A percentile compares a stretch with the other conserved stretches of the same genome.
Evolutionary conservation across 345 rosid species (phyloP).

Genomic region (Erysimum cheiranthoides): DNA sequence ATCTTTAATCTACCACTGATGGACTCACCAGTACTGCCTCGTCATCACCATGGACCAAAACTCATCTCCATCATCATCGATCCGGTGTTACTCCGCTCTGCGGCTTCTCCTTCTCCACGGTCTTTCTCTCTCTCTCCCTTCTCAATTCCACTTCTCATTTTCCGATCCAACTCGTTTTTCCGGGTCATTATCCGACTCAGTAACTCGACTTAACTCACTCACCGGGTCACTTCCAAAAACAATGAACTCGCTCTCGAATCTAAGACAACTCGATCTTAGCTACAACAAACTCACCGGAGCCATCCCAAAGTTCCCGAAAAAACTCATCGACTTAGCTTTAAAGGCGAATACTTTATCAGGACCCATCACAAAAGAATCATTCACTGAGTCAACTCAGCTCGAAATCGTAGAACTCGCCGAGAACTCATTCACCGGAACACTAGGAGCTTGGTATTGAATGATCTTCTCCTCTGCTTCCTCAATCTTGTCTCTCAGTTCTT

Average conservation of each 20-base stretch:
- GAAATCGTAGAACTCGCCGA: constrained; percentile 84
- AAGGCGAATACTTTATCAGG: constrained; percentile 77
- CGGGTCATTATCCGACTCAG: constrained; percentile 58
- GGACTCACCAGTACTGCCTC: too few species aligned
- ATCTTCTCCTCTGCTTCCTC: too few species aligned
- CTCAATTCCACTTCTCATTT: constrained; percentile 28
- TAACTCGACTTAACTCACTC: constrained; percentile 54
- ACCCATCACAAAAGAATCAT: constrained; percentile 51
- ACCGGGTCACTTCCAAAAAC: constrained; percentile 63
- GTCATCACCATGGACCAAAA: too few species aligned
- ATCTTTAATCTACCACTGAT: too few species aligned
- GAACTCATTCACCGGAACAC: constrained; percentile 72
- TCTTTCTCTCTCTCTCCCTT: too few species aligned
- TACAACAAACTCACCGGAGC: constrained; percentile 76
- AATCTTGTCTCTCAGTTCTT: too few species aligned
- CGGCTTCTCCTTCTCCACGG: too few species aligned
- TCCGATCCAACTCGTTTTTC: constrained; percentile 80
- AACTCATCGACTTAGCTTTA: constrained; percentile 65
- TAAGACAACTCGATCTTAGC: constrained; percentile 74
- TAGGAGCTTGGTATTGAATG: constrained; percentile 81
- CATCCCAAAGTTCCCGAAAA: constrained; percentile 65
- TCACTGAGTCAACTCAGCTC: constrained; percentile 63
- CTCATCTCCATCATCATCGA: too few species aligned
- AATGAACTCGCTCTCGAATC: constrained; percentile 46
- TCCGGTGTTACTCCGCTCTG: too few species aligned